phyloP scores from a whole-genome alignment of 2,329 filamentous ascomycete species.

The Fusarium abutilonis region DNA sequence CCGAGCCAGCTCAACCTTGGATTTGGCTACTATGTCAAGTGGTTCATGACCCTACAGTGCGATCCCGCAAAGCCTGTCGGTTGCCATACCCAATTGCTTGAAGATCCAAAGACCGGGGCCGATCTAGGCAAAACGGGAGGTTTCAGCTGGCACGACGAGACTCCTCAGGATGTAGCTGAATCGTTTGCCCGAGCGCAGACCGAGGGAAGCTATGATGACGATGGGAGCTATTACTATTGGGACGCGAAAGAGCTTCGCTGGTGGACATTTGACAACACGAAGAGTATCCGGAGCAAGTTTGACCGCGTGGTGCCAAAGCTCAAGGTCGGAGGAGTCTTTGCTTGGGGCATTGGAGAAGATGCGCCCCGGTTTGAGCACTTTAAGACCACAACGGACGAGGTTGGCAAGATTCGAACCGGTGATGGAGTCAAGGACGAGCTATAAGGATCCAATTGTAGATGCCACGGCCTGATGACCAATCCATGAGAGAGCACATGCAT shows the following conservation, averaged over 20 bases:
- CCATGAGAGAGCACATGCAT: conserved; percentile 20
- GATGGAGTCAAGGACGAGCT: conserved; percentile 45
- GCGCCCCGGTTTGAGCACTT: conserved; percentile 57
- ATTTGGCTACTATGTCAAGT: conserved; percentile 75
- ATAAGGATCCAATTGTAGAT: conserved; percentile 16
- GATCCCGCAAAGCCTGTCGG: conserved; percentile 57
- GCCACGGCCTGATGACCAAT: not conserved
- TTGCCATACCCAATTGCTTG: conserved; percentile 65
- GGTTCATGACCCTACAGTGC: conserved; percentile 63
- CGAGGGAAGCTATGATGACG: conserved; percentile 60
- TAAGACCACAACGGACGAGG: conserved; percentile 46
- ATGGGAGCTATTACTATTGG: conserved; percentile 77
- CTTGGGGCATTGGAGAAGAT: conserved; percentile 79
- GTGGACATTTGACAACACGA: conserved; percentile 78
- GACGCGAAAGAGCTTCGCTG: conserved; percentile 68
- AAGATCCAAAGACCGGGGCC: conserved; percentile 65
- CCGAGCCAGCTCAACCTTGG: conserved; percentile 68
- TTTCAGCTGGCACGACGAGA: conserved; percentile 68
- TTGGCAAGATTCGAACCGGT: conserved; percentile 34
- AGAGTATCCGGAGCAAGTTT: conserved; percentile 70
- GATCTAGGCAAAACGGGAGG: conserved; percentile 67
- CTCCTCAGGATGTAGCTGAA: conserved; percentile 61
- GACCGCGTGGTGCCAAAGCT: conserved; percentile 64
- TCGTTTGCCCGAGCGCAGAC: conserved; percentile 68
- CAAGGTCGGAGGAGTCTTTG: conserved; percentile 75